Percentiles rank a stretch among this genome's conserved stretches.
These are phyloP conservation scores for Ustilago nuda DNA, from an alignment of 1,284 basidiomycete genomes.

Conservation along the genomic window DNA sequence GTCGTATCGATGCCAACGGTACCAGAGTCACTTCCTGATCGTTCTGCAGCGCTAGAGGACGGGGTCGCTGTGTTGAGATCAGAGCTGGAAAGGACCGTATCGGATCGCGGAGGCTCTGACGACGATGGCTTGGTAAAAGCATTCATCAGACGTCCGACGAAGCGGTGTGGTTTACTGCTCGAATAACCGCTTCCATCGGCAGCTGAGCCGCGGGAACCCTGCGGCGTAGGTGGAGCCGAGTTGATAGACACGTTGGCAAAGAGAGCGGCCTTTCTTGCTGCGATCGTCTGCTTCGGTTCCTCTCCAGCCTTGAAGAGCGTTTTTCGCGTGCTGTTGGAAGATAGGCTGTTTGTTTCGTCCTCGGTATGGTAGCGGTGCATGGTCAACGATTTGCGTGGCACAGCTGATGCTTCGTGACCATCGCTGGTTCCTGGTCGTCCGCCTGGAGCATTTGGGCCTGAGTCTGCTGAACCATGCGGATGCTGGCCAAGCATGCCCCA, in stretches of 20 bases:
- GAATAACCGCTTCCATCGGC: constrained; percentile 7
- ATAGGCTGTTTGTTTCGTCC: constrained; percentile 18
- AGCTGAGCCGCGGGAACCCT: not conserved
- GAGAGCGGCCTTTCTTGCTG: constrained; percentile 39
- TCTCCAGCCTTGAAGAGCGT: constrained; percentile 37
- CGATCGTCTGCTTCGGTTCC: constrained; percentile 37
- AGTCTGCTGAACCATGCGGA: constrained; percentile 16
- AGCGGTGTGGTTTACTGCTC: constrained; percentile 25
- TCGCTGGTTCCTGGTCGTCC: constrained; percentile 24
- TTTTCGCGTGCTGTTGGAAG: constrained; percentile 11
- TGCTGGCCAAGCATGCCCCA: constrained; percentile 49
- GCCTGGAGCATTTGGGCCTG: not conserved
- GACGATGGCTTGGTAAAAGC: constrained; percentile 29
- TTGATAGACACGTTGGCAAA: constrained; percentile 26
- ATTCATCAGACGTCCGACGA: constrained; percentile 46
- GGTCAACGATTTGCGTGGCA: constrained; percentile 28
- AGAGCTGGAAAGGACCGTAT: not conserved
- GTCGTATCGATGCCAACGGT: not conserved
- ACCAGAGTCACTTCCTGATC: not conserved
- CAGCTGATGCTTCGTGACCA: constrained; percentile 13
- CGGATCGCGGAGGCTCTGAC: constrained; percentile 19
- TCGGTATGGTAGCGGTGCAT: constrained; percentile 40
- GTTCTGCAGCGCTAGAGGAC: constrained; percentile 2
- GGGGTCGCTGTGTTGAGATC: not conserved
- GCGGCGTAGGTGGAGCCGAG: constrained; percentile 30